These are phyloP conservation scores for Stentor coeruleus DNA, from an alignment of 73 alveolate species.

Conservation along the genomic window DNA sequence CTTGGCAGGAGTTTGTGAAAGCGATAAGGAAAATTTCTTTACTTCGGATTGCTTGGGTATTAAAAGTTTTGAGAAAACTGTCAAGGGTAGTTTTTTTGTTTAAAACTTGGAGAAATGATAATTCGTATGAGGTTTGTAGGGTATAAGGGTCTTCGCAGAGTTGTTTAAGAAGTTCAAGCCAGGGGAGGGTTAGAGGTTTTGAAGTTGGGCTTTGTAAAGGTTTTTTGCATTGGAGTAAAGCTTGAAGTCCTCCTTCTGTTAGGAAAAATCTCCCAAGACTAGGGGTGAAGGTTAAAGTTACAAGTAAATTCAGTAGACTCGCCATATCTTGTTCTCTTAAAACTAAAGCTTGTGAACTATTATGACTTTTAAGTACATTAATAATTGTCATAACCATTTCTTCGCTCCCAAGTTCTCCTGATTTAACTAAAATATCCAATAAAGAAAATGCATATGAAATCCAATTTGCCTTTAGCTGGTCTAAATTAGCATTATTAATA, in stretches of 20 bases:
- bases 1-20: not conserved
- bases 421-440: not conserved
- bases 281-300: not conserved
- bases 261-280: not conserved
- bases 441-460: not conserved
- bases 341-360: not conserved
- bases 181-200: not conserved
- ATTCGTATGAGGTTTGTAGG: not conserved
- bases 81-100: not conserved
- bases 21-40: slow-evolving; percentile 3
- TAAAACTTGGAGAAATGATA: not conserved
- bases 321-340: not conserved
- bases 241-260: not conserved
- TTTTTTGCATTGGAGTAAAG: not conserved
- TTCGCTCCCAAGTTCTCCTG: not conserved
- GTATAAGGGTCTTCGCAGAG: not conserved
- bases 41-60: not conserved
- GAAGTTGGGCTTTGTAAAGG: not conserved
- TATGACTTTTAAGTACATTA: not conserved
- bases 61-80: not conserved
- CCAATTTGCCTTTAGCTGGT: not conserved
- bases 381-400: not conserved
- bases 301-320: not conserved
- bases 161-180: not conserved
- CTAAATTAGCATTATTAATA: not conserved